Conservation (phyloP, 768 basidiomycete species). For the Russula virescens region DNA sequence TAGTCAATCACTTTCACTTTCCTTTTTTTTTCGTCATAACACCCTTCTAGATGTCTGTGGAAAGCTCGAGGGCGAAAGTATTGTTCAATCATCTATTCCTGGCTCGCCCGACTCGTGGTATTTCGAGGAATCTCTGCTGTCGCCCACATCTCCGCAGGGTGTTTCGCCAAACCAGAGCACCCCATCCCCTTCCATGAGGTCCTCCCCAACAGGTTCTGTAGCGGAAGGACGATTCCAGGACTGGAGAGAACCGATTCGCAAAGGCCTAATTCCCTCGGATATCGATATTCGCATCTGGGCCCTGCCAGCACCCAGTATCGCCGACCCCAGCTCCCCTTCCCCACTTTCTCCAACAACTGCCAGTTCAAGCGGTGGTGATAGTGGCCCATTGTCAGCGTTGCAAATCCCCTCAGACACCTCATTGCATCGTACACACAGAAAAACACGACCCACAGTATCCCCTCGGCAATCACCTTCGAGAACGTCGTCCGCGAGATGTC, state of each 20-base stretch:
- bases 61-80: constrained; percentile 5
- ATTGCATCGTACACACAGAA: no score
- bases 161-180: not conserved
- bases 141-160: not conserved
- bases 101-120: not conserved
- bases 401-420: no score
- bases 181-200: not conserved
- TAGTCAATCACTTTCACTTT: not conserved
- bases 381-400: no score
- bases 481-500: no score
- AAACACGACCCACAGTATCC: no score
- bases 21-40: not conserved
- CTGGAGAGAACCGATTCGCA: not conserved
- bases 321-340: not conserved
- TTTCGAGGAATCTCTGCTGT: not conserved
- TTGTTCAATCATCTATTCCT: not conserved
- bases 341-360: not conserved
- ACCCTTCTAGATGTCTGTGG: not conserved
- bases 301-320: not conserved
- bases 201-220: not conserved
- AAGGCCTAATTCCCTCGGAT: not conserved
- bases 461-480: no score
- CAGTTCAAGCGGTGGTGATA: no score
- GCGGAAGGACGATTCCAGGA: not conserved
- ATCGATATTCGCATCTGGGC: not conserved